These are phyloP conservation scores for Brassica nigra DNA, from an alignment of 345 rosid genomes.

Conservation along the genomic window DNA sequence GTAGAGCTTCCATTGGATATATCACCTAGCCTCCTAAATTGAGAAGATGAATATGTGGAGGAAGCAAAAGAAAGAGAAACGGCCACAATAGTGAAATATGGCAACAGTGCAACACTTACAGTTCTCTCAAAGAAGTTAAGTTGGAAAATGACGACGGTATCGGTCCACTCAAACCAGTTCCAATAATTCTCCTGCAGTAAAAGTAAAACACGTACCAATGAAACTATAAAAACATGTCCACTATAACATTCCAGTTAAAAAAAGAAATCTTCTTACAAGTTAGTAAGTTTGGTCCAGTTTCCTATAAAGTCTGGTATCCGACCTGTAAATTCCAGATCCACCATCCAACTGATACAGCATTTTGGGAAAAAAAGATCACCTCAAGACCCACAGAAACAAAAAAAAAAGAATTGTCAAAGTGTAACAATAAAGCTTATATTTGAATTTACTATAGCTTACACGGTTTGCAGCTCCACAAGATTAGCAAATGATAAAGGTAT, in stretches of 20 bases:
- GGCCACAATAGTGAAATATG: background rate
- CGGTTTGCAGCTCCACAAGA: slow-evolving; percentile 27
- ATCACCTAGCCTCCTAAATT: background rate
- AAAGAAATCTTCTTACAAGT: slow-evolving; percentile 42
- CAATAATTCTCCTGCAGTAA: slow-evolving; percentile 55
- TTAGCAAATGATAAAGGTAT: slow-evolving; percentile 59
- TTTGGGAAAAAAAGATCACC: background rate
- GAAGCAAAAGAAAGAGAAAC: slow-evolving; percentile 2
- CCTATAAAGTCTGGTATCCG: slow-evolving; percentile 61
- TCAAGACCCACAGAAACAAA: background rate
- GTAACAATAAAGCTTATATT: background rate
- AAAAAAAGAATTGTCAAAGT: too few relatives aligned
- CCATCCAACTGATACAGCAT: slow-evolving; percentile 47
- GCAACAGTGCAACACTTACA: slow-evolving; percentile 49
- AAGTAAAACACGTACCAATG: slow-evolving; percentile 22
- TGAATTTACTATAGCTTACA: slow-evolving; percentile 31
- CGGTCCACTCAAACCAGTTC: slow-evolving; percentile 63
- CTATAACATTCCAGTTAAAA: background rate
- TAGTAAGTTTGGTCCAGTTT: slow-evolving; percentile 49
- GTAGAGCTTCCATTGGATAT: too few relatives aligned
- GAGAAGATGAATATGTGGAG: background rate
- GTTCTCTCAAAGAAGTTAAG: slow-evolving; percentile 48
- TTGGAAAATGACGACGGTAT: slow-evolving; percentile 61
- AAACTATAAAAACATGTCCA: background rate
- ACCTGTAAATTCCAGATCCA: slow-evolving; percentile 52